These are phyloP conservation scores for Monosporascus ibericus DNA, from an alignment of 2,329 filamentous ascomycete species.

Conservation along the genomic window DNA sequence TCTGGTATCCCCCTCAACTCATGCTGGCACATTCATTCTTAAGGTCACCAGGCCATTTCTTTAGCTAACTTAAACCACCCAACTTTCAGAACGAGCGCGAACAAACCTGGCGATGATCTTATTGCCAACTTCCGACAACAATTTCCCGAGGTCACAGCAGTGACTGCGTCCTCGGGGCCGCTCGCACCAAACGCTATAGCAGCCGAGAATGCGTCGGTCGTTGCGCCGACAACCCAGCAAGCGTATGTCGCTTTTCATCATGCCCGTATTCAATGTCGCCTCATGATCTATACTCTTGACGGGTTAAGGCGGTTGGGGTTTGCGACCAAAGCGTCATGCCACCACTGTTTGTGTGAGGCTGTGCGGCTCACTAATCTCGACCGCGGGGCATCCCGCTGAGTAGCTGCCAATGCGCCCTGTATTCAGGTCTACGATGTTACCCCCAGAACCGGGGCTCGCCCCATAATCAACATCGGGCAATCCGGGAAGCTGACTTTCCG, in stretches of 20 bases:
- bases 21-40: slow-evolving; percentile 1
- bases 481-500: slow-evolving; percentile 8
- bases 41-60: not conserved
- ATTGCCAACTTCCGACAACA: slow-evolving; percentile 77
- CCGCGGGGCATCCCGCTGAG: slow-evolving; percentile 20
- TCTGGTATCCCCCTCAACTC: slow-evolving; percentile 4
- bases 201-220: slow-evolving; percentile 24
- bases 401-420: slow-evolving; percentile 2
- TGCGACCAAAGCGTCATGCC: not conserved
- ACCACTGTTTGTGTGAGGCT: slow-evolving; percentile 9
- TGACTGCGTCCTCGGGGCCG: slow-evolving; percentile 38
- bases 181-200: slow-evolving; percentile 30
- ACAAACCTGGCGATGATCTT: slow-evolving; percentile 81
- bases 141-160: slow-evolving; percentile 66
- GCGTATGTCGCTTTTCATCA: slow-evolving; percentile 16
- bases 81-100: slow-evolving; percentile 60
- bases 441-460: not conserved
- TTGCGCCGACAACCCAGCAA: slow-evolving; percentile 17
- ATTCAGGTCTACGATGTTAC: slow-evolving; percentile 3
- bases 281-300: not conserved
- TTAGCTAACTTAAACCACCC: slow-evolving; percentile 11
- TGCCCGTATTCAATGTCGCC: not conserved
- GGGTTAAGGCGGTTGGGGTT: not conserved
- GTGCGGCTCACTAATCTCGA: slow-evolving; percentile 16
- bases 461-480: slow-evolving; percentile 1